Base-by-base conservation (phyloP, 164 flowering plant species). In the Vitis cinerea region DNA sequence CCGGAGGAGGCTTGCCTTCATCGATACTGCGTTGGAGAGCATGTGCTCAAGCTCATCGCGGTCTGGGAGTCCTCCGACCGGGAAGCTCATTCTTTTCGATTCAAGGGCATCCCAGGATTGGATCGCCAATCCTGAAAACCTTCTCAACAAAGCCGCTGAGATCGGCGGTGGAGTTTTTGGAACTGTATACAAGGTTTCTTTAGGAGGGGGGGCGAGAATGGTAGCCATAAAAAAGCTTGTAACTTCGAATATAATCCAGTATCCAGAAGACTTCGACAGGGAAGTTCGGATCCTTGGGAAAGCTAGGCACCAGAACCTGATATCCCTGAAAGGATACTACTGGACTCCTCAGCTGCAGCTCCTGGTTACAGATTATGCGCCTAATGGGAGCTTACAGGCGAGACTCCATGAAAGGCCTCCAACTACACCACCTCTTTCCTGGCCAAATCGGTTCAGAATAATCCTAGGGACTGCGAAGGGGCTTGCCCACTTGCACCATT, bases 141-240 rank as follows among this genome's bases (percentile, higher is more conserved):
- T 93, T 31, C 86, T 93, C 2, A 83, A 77, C 76, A 95, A 95
- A 80, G 97, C 94, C 12, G 56, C 88, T 48, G 94, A 86, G 81
- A 81, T 95, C 8, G 99, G 99, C 0, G 81, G 66, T 27, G 99
- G 98, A 17, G 85, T 83, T 1, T 92, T 92, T 62, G 99, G 99
- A 50, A 88, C 93, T 0, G 94, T 93, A 31, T 95, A 88, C 74
- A 88, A 89, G 77, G 93, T 88, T 55, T 67, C 91, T n/a, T n/a
- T 91, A 8, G 94, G 95, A 67, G 80, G 65, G 11, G 83, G 71
- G 60, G 85, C 81, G 52, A 79, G 80, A 52, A 63, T 60, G 27
- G 77, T 88, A 9, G 98, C 90, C 14, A 80, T 95, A 37, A 95
- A 91, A 72, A 91, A 79, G 77, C 89, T 95, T 10, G 75, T 79